A percentile compares a stretch with the other conserved stretches of the same genome.
Conservation (phyloP, 768 basidiomycete genomes). For the Phylloporus sp. region DNA sequence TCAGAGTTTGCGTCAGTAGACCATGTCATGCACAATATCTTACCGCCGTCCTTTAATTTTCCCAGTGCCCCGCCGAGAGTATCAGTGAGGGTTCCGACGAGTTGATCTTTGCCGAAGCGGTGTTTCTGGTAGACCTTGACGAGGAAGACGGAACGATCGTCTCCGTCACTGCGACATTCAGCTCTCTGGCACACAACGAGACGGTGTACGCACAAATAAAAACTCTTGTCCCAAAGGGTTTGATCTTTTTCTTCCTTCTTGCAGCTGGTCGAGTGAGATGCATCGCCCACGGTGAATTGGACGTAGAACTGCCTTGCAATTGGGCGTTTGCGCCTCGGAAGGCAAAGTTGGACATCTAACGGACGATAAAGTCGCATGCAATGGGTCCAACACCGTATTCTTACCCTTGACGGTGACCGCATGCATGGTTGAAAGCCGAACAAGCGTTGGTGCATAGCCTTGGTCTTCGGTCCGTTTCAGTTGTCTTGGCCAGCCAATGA, state of each 20-base stretch:
- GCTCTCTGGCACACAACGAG: neutral
- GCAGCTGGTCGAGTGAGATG: neutral
- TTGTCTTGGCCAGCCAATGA: too few relatives aligned
- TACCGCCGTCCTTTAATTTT: too few relatives aligned
- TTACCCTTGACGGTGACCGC: neutral
- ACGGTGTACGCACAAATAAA: neutral
- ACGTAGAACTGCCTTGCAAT: neutral
- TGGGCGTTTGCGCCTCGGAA: neutral
- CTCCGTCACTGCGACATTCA: neutral
- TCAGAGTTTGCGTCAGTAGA: neutral
- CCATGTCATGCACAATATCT: too few relatives aligned
- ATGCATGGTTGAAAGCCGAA: too few relatives aligned
- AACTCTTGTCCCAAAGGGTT: neutral
- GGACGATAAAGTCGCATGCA: too few relatives aligned
- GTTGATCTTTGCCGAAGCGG: too few relatives aligned
- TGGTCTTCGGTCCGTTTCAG: too few relatives aligned
- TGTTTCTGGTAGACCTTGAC: neutral
- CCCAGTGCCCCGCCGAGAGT: too few relatives aligned
- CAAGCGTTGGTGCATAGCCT: too few relatives aligned
- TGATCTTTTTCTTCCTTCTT: neutral
- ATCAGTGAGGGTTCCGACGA: too few relatives aligned
- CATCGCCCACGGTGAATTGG: neutral
- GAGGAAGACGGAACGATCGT: neutral
- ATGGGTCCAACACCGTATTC: neutral
- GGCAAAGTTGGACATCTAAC: neutral